Evolutionary conservation across 140 eudicot species (phyloP), one percentile per base, ranked within the genome.

Genomic region (Erigeron philadelphicus): DNA sequence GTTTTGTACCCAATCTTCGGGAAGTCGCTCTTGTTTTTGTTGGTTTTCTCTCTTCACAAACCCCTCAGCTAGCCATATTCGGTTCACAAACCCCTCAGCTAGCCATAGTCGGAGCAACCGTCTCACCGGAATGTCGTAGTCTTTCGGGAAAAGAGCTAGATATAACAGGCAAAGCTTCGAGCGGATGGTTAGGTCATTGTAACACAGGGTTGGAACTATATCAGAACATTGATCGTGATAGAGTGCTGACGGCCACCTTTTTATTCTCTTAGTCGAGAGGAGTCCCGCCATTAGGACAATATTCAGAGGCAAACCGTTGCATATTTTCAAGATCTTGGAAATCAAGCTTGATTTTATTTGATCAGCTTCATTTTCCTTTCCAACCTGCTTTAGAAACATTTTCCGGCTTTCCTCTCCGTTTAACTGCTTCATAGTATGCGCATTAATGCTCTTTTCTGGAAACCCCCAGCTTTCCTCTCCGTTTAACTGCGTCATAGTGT

Each of bases 61-160:
- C 10, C 89, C 89, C 64, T 86, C 94, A 0, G 88, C 87, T 31
- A 73, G 76, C 91, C 91, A 85, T 57, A 82, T 65, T 65, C 88
- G 45, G 7, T 53, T 54, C 40, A 81, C 81, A 72, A 83, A 83
- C 10, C 89, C 89, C 64, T 86, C 94, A 0, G 88, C 87, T 31
- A 73, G 76, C 91, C 91, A 85, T 57, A 82, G 68, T 65, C 88
- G 45, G 7, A 76, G 76, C 72, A 85, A 67, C 75, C 91, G 60
- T 61, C 91, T 70, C 8, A 82, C 85, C 1, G 91, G 85, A 58
- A 85, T 64, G 57, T 82, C 78, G 17, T 38, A 62, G 47, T 75
- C 82, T 72, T 77, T 72, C 0, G 88, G 91, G 69, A 85, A 85
- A 46, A 82, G 88, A 52, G 74, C 43, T 79, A 80, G 3, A 66